Conservation (phyloP, 345 rosid genomes). For the Gossypium thurberi region DNA sequence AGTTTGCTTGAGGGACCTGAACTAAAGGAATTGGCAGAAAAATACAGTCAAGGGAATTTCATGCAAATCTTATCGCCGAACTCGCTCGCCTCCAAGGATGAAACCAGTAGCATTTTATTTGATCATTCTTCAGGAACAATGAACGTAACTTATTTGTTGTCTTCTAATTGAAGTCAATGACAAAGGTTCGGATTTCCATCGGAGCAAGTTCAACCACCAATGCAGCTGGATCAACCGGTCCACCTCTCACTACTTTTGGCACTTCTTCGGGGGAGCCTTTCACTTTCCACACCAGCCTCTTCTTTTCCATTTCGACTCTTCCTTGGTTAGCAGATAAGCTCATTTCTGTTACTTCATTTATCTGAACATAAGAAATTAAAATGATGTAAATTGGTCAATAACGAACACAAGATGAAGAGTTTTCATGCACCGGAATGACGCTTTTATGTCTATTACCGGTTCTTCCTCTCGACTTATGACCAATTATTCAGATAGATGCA, state of each 20-base stretch:
- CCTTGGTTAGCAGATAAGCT: conserved; percentile 57
- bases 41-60: background rate
- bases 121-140: background rate
- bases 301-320: conserved; percentile 52
- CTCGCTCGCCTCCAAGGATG: background rate
- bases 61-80: background rate
- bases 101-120: background rate
- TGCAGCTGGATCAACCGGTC: conserved; percentile 37
- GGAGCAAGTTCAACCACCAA: conserved; percentile 57
- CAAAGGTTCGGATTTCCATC: conserved; percentile 61
- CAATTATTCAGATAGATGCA: no score
- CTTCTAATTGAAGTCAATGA: conserved; percentile 22
- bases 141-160: background rate
- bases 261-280: conserved; percentile 23
- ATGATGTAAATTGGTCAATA: background rate
- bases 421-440: background rate
- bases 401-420: background rate
- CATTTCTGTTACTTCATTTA: conserved; percentile 31
- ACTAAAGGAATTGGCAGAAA: background rate
- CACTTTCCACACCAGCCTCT: conserved; percentile 48
- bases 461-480: no score
- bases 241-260: conserved; percentile 31
- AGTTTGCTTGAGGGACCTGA: background rate
- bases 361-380: conserved; percentile 23
- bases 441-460: no score